Evolutionary conservation across 1,284 basidiomycete genomes (phyloP), one percentile per base, ranked within the genome.

Genomic region (Malassezia sympodialis): DNA sequence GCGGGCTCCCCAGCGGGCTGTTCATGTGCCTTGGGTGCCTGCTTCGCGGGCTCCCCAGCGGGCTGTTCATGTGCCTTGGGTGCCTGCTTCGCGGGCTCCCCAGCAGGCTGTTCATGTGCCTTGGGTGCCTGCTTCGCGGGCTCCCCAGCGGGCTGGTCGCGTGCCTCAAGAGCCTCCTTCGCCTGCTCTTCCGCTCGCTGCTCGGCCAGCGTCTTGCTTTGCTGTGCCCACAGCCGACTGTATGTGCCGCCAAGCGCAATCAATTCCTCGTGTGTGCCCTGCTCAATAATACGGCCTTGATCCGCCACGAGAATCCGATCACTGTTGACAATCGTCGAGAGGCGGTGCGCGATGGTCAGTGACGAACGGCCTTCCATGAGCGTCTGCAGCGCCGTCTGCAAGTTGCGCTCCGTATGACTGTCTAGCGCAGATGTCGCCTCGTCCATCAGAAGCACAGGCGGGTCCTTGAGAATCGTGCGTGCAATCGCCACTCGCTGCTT

Each of bases 401-500:
- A 55, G 42, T 61, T 61, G 28, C 67, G 63, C 58, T 74, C 72
- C 12, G 70, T 74, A 6, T 66, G 62, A 27, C 64, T 65, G 59
- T 74, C 72, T 6, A 74, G 61, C 14, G 72, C 84, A 82, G 12
- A 84, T 1, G 69, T 87, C 12, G 86, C 86, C 76, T 88, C 87
- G 72, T 90, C 89, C 46, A 90, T 73, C 14, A 90, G 78, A 37
- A 91, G 75, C 52, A 90, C 83, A 6, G 87, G 86, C 15, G 90
- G 86, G 68, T 86, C 86, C 76, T 91, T 91, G 52, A 88, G 76
- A 45, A 93, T 79, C 2, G 88, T 89, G 47, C 88, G 79, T 0
- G 90, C 88, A 66, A 94, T 84, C 11, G 89, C 85, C 11, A 90
- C 86, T 3, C 86, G 80, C 69, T 90, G 88, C 76, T 87, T 87